Base-by-base conservation (phyloP, 75 land plant species). In the Selaginella moellendorffii region DNA sequence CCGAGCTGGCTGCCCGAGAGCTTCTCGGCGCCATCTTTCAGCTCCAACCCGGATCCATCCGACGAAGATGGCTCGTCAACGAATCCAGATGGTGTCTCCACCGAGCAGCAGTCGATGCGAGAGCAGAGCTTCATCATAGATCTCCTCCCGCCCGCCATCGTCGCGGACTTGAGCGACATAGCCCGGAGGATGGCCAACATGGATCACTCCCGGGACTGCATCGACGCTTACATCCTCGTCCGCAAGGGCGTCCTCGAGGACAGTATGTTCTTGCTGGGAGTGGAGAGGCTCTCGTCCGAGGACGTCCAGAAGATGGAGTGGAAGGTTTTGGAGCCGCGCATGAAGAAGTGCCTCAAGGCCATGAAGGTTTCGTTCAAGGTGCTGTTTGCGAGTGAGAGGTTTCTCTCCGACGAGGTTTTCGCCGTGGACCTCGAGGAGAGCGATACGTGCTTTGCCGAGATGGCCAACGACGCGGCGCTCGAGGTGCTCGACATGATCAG, bases 301-400 rank as follows among this genome's bases (percentile, higher is more conserved):
- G 88, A 88, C 19, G 80, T 88, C 10, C 85, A 82, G 75, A 79
- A 76, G 68, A 85, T 81, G 52, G 80, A 69, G 18, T 88, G 88
- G 88, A 70, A 30, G 0, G 22, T 24, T 2, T 68, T 85, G 54
- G 83, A 83, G 66, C 78, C 65, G 24, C 75, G 79, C 65, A 77
- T 85, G 59, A 80, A 78, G 74, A 84, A 66, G 18, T 91, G 93
- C 92, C 79, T 71, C 62, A 69, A 65, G 62, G 79, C 75, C 60
- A 74, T 85, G 65, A 77, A 77, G 51, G 66, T 65, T 0, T 29
- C 72, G 1, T 24, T 77, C 27, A 59, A 42, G 17, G 30, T 36
- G n/a, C 72, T 74, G 53, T 79, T 87, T 61, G 62, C 86, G 36
- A 70, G 70, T 29, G 97, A 91, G 31, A 52, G 64, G 29, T 29